Evolutionary conservation across 108 stramenopile genomes (phyloP).

Genomic region (Fistulifera pelliculosa): DNA sequence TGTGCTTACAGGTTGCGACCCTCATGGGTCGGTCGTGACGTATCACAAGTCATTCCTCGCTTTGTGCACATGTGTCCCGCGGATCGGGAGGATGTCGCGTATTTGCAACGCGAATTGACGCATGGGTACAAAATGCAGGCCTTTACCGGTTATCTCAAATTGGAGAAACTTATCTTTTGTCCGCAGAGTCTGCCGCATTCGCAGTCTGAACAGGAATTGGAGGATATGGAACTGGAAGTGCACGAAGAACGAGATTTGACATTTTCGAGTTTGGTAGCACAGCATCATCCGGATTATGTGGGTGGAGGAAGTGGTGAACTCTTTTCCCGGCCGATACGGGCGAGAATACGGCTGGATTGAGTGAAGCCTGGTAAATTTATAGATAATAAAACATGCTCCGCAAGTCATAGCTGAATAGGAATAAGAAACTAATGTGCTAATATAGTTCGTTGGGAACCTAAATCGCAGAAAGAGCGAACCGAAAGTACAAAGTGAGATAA

Average conservation of each 20-base stretch:
- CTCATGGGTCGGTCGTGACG: conserved; percentile 1
- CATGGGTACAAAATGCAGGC: conserved; percentile 31
- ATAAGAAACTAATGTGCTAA: too few species aligned
- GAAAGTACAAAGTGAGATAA: too few species aligned
- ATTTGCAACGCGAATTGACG: conserved; percentile 25
- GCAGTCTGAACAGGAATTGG: conserved; percentile 18
- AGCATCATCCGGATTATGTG: conserved; percentile 33
- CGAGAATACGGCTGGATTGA: too few species aligned
- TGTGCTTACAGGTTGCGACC: conserved; percentile 26
- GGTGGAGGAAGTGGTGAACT: conserved; percentile 33
- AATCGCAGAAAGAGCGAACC: too few species aligned
- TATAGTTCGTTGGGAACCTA: too few species aligned
- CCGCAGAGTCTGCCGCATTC: conserved; percentile 17
- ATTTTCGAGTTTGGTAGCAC: conserved; percentile 23
- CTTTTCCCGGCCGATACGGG: conserved; percentile 19
- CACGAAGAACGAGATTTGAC: conserved; percentile 12
- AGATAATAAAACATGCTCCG: too few species aligned
- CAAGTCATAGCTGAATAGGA: too few species aligned
- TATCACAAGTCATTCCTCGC: conserved; percentile 8
- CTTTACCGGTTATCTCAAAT: conserved; percentile 16
- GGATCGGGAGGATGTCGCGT: conserved; percentile 13
- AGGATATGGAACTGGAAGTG: conserved; percentile 27
- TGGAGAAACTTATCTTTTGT: conserved; percentile 24
- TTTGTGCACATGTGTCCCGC: conserved; percentile 33
- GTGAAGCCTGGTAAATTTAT: too few species aligned